Evolutionary conservation across 169 alveolate genomes (phyloP), one percentile per base, ranked within the genome.

Genomic region (Neospora caninum): DNA sequence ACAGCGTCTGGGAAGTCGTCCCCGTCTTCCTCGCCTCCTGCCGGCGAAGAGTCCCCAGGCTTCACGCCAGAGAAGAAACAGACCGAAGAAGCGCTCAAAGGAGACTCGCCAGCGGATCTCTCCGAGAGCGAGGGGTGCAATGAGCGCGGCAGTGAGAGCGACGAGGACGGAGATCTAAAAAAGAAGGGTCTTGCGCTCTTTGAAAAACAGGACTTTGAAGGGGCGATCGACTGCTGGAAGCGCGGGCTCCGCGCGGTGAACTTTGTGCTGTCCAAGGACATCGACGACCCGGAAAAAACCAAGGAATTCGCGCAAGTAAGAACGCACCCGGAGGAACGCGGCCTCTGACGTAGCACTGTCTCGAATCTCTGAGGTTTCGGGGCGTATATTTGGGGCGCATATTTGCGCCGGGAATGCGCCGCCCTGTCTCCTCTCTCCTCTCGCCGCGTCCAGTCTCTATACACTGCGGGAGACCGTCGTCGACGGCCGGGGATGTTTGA

Each of bases 241-340:
- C 91, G 94, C 22, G 94, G 94, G 39, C 94, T 92, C 25, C 94
- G 94, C 16, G 87, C 94, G 54, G 87, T 92, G 36, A 83, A 80
- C 43, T 92, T 80, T 43, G 83, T 92, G 43, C 42, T 92, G 67
- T 82, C 92, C 29, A 82, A 88, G 73, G 94, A 92, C 54, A 70
- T 80, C 34, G 70, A 41, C 64, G 94, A 92, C 73, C 87, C 86
- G 10, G 88, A 82, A 34, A 92, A 92, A 64, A 83, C 38, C n/a
- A 82, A 43, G 69, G 94, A 92, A 42, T 92, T 92, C 70, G 80
- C 34, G n/a, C 31, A 84, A 38, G 94, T 92, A 67, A 73, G 73
- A 29, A 49, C 13, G 13, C 22, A 49, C 22, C 4, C 4, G 13
- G 4, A 4, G 13, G 13, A 49, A 49, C 58, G 13, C 58, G 13